These are phyloP conservation scores for Alternaria dauci DNA, from an alignment of 2,329 filamentous ascomycete genomes.

Conservation along the genomic window DNA sequence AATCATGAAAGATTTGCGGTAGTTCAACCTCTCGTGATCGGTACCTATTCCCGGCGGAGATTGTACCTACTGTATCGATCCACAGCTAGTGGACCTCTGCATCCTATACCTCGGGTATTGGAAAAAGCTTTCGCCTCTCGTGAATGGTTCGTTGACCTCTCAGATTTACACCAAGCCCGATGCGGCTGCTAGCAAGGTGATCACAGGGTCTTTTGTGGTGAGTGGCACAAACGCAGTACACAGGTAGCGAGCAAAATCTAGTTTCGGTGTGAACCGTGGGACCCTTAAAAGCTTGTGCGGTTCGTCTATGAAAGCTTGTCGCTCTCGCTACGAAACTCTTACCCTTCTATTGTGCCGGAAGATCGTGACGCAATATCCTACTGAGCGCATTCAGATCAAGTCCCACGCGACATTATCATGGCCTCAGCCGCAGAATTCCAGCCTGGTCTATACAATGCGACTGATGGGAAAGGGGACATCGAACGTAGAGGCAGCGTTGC, in stretches of 20 bases:
- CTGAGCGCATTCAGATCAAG: neutral
- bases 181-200: conserved; percentile 6
- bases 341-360: neutral
- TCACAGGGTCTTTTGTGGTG: conserved; percentile 14
- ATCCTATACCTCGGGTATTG: neutral
- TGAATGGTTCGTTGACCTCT: conserved; percentile 9
- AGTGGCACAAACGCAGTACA: conserved; percentile 5
- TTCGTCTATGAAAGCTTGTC: neutral
- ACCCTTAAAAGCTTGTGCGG: conserved; percentile 5
- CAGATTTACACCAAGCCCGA: conserved; percentile 4
- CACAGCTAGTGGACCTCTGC: conserved; percentile 5
- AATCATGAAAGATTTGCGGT: neutral
- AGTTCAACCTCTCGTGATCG: neutral
- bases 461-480: conserved; percentile 18
- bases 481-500: conserved; percentile 40
- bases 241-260: neutral
- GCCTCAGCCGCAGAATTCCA: conserved; percentile 19
- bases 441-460: conserved; percentile 1
- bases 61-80: conserved; percentile 11
- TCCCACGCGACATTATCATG: conserved; percentile 17
- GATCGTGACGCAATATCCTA: neutral
- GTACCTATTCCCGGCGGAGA: conserved; percentile 2
- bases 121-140: neutral
- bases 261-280: neutral
- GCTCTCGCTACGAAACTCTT: neutral